A percentile compares a stretch with the other conserved stretches of the same genome.
These are phyloP conservation scores for Nissolia schottii DNA, from an alignment of 306 rosid genomes.

Conservation along the genomic window DNA sequence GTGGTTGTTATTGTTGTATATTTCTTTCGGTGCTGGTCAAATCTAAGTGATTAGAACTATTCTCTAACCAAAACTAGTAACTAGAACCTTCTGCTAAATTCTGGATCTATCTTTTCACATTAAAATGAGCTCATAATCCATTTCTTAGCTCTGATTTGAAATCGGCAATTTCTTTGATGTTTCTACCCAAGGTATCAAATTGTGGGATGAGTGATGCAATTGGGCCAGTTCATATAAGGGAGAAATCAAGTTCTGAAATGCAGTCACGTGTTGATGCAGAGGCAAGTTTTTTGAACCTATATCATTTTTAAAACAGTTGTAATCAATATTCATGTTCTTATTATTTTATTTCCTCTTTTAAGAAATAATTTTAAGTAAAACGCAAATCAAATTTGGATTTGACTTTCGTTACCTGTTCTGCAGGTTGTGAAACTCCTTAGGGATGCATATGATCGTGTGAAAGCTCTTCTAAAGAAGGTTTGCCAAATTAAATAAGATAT, in stretches of 20 bases:
- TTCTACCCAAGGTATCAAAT: conserved; percentile 50
- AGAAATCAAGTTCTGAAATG: conserved; percentile 75
- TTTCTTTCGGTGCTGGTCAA: neutral
- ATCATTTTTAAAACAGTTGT: neutral
- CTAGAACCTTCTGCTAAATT: neutral
- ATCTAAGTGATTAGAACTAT: neutral
- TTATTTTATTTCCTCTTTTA: neutral
- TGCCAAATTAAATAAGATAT: neutral
- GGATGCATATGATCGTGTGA: conserved; percentile 87
- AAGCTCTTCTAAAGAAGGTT: conserved; percentile 74
- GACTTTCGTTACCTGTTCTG: conserved; percentile 10
- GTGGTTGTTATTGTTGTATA: neutral
- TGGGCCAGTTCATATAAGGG: conserved; percentile 80
- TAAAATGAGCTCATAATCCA: neutral
- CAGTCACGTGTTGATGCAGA: conserved; percentile 85
- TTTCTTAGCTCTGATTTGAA: conserved; percentile 1
- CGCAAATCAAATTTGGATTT: neutral
- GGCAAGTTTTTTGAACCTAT: conserved; percentile 39
- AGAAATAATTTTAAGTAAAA: neutral
- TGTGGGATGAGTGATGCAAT: conserved; percentile 84
- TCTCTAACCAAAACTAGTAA: neutral
- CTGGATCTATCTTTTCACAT: neutral
- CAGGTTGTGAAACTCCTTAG: conserved; percentile 83
- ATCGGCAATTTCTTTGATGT: conserved; percentile 1
- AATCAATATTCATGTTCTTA: neutral